Percentiles rank a stretch among this genome's conserved stretches.
phyloP scores from a whole-genome alignment of 2,329 filamentous ascomycete genomes.

The Claviceps lovelessii region DNA sequence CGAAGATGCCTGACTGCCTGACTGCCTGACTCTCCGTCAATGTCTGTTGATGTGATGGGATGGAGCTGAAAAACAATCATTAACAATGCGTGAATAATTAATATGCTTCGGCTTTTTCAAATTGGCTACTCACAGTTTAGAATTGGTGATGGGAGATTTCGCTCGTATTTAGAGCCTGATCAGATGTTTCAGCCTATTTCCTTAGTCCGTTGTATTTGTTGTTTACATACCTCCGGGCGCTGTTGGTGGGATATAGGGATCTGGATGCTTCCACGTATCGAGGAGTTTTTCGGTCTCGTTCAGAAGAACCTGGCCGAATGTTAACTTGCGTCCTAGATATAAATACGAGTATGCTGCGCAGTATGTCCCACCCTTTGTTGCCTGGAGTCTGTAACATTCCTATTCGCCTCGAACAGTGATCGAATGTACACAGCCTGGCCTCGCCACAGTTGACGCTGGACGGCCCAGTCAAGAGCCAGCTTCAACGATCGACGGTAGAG shows the following conservation, averaged over 20 bases:
- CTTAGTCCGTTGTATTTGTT: background rate
- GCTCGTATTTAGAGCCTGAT: conserved; percentile 85
- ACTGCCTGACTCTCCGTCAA: background rate
- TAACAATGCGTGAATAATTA: background rate
- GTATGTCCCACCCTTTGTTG: conserved; percentile 57
- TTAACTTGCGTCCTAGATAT: background rate
- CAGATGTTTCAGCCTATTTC: conserved; percentile 7
- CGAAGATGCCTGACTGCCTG: too few species aligned
- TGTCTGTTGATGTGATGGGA: conserved; percentile 8
- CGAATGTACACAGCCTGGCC: conserved; percentile 94
- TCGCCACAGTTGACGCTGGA: conserved; percentile 85
- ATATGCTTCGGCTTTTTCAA: background rate
- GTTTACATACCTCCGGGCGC: conserved; percentile 68
- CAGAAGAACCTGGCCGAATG: conserved; percentile 52
- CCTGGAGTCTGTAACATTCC: conserved; percentile 66
- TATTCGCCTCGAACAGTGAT: conserved; percentile 88
- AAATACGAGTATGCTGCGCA: background rate
- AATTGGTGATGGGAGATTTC: conserved; percentile 71
- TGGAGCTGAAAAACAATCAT: conserved; percentile 11
- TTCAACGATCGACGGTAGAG: conserved; percentile 90
- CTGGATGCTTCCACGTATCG: conserved; percentile 93
- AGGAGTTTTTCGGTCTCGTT: conserved; percentile 78
- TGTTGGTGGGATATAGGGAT: conserved; percentile 78
- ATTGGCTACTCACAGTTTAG: conserved; percentile 55
- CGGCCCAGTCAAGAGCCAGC: conserved; percentile 87